Evolutionary conservation across 228 moss, liverwort and hornwort species (phyloP).

Genomic region (Sphagnum magellanicum): DNA sequence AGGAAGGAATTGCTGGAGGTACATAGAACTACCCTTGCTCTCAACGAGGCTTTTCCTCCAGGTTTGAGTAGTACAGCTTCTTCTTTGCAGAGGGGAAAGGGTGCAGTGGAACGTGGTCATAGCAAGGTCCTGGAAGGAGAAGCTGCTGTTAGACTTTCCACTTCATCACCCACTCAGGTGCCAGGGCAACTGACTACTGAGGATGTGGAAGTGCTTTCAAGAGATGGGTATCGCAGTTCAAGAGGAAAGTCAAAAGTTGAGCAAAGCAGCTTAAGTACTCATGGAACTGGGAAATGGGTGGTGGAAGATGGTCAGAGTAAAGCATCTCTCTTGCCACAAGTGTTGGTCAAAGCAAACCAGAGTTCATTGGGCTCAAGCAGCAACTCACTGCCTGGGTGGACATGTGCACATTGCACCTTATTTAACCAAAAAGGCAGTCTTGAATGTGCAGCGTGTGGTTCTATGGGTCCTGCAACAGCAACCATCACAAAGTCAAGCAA

Average conservation of each 20-base stretch:
- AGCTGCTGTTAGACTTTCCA: slow-evolving; percentile 14
- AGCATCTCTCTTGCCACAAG: slow-evolving; percentile 44
- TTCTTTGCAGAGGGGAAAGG: slow-evolving; percentile 4
- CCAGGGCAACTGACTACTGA: slow-evolving; percentile 11
- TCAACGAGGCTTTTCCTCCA: slow-evolving; percentile 52
- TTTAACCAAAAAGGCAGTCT: slow-evolving; percentile 32
- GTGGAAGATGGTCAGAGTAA: slow-evolving; percentile 21
- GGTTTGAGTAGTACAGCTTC: slow-evolving; percentile 38
- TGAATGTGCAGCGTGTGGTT: slow-evolving; percentile 50
- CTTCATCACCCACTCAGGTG: background rate
- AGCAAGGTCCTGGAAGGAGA: slow-evolving; percentile 20
- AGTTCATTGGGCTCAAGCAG: slow-evolving; percentile 15
- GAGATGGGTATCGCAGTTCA: slow-evolving; percentile 73
- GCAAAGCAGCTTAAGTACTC: slow-evolving; percentile 12
- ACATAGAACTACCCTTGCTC: slow-evolving; percentile 51
- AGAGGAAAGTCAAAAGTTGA: slow-evolving; percentile 59
- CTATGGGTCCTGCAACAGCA: slow-evolving; percentile 28
- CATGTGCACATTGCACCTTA: slow-evolving; percentile 58
- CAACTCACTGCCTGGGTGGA: slow-evolving; percentile 31
- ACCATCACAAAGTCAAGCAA: slow-evolving; percentile 25
- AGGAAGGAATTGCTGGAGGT: slow-evolving; percentile 67
- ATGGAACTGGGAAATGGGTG: slow-evolving; percentile 13
- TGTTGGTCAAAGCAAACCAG: slow-evolving; percentile 63
- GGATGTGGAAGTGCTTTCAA: slow-evolving; percentile 68
- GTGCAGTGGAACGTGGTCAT: slow-evolving; percentile 23